Conservation (phyloP, 1,139 yeast genomes). For the Debaryomyces sp. region DNA sequence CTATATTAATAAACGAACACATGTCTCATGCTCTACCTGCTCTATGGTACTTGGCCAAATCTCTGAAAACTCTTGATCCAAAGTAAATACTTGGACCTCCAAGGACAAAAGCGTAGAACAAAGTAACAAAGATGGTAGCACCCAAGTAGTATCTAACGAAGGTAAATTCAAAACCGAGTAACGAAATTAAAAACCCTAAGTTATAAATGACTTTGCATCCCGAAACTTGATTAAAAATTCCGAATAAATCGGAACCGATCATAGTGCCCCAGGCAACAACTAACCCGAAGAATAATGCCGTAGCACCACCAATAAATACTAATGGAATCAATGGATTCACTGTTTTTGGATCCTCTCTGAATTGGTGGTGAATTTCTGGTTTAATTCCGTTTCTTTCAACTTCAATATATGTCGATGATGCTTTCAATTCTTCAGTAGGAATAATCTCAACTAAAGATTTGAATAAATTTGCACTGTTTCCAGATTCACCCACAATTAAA, state of each 20-base stretch:
- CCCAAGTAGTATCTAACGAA: constrained; percentile 73
- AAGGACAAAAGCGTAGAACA: constrained; percentile 53
- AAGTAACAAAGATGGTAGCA: constrained; percentile 69
- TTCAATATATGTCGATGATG: constrained; percentile 31
- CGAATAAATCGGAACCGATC: constrained; percentile 49
- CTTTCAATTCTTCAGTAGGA: constrained; percentile 34
- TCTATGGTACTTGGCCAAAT: constrained; percentile 36
- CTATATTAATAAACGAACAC: constrained; percentile 1
- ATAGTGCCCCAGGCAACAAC: constrained; percentile 50
- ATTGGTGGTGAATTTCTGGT: constrained; percentile 73
- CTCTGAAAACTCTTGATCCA: constrained; percentile 64
- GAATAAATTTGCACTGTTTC: constrained; percentile 24
- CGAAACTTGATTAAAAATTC: constrained; percentile 30
- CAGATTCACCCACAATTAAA: constrained; percentile 36
- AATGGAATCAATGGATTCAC: constrained; percentile 59
- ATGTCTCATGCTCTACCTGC: constrained; percentile 27
- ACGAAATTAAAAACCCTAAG: constrained; percentile 52
- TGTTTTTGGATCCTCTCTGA: constrained; percentile 58
- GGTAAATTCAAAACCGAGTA: constrained; percentile 62
- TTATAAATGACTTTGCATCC: constrained; percentile 35
- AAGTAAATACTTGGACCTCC: constrained; percentile 60
- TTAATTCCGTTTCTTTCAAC: constrained; percentile 40
- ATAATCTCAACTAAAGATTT: constrained; percentile 35
- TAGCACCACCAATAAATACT: constrained; percentile 50
- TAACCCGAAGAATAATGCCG: constrained; percentile 45